phyloP scores from a whole-genome alignment of 2,329 filamentous ascomycete genomes.

The Aspergillus flavus region DNA sequence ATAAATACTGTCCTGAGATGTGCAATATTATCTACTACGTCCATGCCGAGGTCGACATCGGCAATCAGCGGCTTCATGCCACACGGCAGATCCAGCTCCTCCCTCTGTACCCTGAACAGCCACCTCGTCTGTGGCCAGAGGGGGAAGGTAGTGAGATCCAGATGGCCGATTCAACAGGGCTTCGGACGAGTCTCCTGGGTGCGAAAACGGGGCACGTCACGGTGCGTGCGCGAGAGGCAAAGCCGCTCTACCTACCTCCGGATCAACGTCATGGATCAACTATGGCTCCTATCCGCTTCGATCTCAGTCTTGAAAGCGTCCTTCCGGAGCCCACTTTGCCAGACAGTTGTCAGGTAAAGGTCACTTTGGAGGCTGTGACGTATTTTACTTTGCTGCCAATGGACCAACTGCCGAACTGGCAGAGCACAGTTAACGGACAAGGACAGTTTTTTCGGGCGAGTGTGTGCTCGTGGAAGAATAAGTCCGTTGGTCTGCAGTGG shows the following conservation, averaged over 20 bases:
- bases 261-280: background rate
- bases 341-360: background rate
- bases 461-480: slow-evolving; percentile 1
- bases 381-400: background rate
- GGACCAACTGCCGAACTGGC: background rate
- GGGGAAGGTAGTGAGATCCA: background rate
- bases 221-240: background rate
- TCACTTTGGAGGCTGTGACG: background rate
- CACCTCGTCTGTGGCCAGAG: background rate
- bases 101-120: background rate
- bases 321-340: background rate
- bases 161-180: background rate
- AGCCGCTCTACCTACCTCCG: background rate
- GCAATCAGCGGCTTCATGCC: background rate
- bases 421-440: background rate
- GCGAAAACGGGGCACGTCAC: background rate
- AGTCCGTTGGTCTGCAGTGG: background rate
- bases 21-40: background rate
- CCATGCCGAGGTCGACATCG: background rate
- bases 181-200: background rate
- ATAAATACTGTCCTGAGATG: background rate
- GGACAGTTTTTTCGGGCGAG: background rate
- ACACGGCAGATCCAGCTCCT: background rate
- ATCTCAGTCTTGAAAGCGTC: background rate
- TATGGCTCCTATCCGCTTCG: background rate